Evolutionary conservation across 2,329 filamentous ascomycete species (phyloP).

Genomic region (Xylariaceae sp.): DNA sequence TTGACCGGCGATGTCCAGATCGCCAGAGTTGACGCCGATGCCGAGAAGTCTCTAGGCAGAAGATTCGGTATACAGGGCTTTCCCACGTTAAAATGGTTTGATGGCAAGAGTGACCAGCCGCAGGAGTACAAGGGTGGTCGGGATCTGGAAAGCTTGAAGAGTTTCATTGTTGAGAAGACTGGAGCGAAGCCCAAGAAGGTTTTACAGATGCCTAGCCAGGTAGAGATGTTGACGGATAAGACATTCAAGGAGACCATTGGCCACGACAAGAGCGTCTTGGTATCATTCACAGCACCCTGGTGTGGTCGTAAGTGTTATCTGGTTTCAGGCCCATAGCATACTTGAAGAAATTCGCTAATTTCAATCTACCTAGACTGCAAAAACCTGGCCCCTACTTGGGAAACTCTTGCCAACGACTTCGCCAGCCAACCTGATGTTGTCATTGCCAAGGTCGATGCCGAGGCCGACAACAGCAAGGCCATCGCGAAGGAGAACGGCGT

Average conservation of each 20-base stretch:
- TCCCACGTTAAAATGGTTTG: constrained; percentile 96
- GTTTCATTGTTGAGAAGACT: constrained; percentile 84
- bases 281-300: constrained; percentile 97
- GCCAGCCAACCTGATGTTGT: constrained; percentile 69
- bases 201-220: constrained; percentile 64
- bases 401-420: constrained; percentile 78
- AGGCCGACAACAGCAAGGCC: constrained; percentile 75
- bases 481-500: constrained; percentile 72
- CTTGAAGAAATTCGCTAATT: constrained; percentile 17
- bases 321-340: constrained; percentile 2
- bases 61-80: constrained; percentile 88
- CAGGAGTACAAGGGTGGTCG: constrained; percentile 80
- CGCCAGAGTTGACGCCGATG: constrained; percentile 93
- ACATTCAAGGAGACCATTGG: constrained; percentile 75
- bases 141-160: constrained; percentile 76
- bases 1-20: constrained; percentile 71
- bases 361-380: constrained; percentile 73
- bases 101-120: constrained; percentile 84
- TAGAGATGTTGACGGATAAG: constrained; percentile 73
- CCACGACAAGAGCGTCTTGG: constrained; percentile 79
- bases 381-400: constrained; percentile 82
- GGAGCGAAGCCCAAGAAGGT: constrained; percentile 75
- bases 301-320: constrained; percentile 75
- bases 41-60: constrained; percentile 77
- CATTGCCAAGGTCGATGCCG: constrained; percentile 93